A percentile compares a stretch with the other conserved stretches of the same genome.
Conservation (phyloP, 2,329 filamentous ascomycete species). For the Colletotrichum chlorophyti region DNA sequence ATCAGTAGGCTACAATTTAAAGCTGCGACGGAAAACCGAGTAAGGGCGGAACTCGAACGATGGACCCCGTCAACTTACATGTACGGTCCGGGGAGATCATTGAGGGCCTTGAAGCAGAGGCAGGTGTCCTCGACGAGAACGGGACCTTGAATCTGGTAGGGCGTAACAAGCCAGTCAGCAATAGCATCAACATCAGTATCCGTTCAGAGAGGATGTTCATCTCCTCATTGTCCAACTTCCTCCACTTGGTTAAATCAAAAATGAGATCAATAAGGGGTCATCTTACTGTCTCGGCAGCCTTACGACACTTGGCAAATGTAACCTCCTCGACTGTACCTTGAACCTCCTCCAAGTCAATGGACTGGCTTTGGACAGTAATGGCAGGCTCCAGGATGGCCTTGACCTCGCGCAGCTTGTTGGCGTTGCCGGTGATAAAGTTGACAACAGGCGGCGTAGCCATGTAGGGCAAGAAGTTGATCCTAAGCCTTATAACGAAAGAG, state of each 20-base stretch:
- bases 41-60: too few species aligned
- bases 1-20: neutral
- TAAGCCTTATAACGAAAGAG: too few species aligned
- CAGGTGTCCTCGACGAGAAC: constrained; percentile 97
- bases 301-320: constrained; percentile 83
- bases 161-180: too few species aligned
- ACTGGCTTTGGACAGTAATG: constrained; percentile 76
- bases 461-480: too few species aligned
- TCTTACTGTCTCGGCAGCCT: constrained; percentile 78
- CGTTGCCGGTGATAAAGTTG: constrained; percentile 97
- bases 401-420: constrained; percentile 91
- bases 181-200: too few species aligned
- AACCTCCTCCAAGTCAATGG: constrained; percentile 84
- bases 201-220: too few species aligned
- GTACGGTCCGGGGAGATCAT: constrained; percentile 93
- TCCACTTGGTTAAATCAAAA: too few species aligned
- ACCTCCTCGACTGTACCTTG: constrained; percentile 94
- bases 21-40: too few species aligned
- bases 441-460: constrained; percentile 58
- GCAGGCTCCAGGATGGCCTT: constrained; percentile 80
- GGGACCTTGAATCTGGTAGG: constrained; percentile 75
- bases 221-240: too few species aligned
- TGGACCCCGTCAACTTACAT: constrained; percentile 84
- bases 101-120: constrained; percentile 88
- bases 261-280: neutral